Base-by-base conservation (phyloP, 2,329 filamentous ascomycete genomes). In the Tolypocladium paradoxum region DNA sequence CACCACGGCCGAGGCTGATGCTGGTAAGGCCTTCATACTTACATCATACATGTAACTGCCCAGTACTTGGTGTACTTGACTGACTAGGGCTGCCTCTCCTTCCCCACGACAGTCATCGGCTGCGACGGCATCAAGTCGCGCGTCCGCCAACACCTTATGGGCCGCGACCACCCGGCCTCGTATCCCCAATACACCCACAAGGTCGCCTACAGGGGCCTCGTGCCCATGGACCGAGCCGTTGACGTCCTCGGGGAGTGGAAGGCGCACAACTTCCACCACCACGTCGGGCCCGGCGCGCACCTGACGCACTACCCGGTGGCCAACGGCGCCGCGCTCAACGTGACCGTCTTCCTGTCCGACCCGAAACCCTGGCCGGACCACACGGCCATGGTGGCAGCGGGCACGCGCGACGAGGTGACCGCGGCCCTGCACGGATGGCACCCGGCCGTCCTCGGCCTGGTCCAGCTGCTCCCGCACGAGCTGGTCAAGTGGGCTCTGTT, bases 51-150 rank as follows among this genome's bases (percentile, higher is more conserved):
- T n/a, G n/a, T 14, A 14, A 33, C 11, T 14, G 11, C 11, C 9
- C 31, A 12, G 11, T 33, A 5, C 31, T 14, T 14, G 31, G 11
- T 11, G 11, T 33, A 5, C 14, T 5, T 33, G 11, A 14, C 31
- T 33, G 31, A 33, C 31, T 33, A 14, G 11, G 5, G 31, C 31
- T 33, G n/a, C n/a, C 11, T 11, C 29, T 9, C 11, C 31, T 33
- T 33, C 9, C 14, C 31, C 9, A n/a, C n/a, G 16, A 18, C 65
- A 0, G 52, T 83, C 0, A 68, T 86, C 47, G 83, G 80, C 0
- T 84, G 81, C 57, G 83, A 87, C 62, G 83, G 83, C 0, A 83
- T 86, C 60, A 84, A 84, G 62, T 81, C 77, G 8, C 67, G 69
- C 16, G 73, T 77, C 1, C 66, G 81, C 1, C 62, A 74, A 34